Evolutionary conservation across 768 basidiomycete genomes (phyloP).

Genomic region (Trametes cinnabarina): DNA sequence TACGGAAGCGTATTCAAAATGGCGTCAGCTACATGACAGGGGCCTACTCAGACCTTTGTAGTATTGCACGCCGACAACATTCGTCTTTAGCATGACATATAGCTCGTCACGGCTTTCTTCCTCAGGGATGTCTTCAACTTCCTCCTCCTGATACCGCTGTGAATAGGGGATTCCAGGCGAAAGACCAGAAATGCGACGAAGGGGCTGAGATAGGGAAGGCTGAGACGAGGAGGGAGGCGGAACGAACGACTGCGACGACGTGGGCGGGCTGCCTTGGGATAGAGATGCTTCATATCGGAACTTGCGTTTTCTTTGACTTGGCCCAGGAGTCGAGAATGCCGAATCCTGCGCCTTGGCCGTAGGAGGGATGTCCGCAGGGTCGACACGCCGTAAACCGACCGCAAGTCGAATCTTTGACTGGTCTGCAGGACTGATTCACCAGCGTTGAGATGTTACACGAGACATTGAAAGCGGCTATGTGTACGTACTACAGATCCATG

Average conservation of each 20-base stretch:
- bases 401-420: slow-evolving; percentile 62
- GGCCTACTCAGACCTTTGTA: slow-evolving; percentile 53
- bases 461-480: not conserved
- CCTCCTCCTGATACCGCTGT: slow-evolving; percentile 33
- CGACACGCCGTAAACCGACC: slow-evolving; percentile 50
- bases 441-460: not conserved
- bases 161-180: slow-evolving; percentile 17
- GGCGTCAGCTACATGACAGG: not conserved
- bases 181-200: slow-evolving; percentile 20
- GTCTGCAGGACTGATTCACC: slow-evolving; percentile 48
- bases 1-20: slow-evolving; percentile 39
- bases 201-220: not conserved
- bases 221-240: slow-evolving; percentile 16
- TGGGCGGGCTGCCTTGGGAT: slow-evolving; percentile 16
- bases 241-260: slow-evolving; percentile 16
- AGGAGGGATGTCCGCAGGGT: slow-evolving; percentile 54
- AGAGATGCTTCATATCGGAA: slow-evolving; percentile 28
- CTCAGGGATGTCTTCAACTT: slow-evolving; percentile 41
- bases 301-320: slow-evolving; percentile 47
- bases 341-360: slow-evolving; percentile 34
- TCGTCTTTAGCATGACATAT: slow-evolving; percentile 55
- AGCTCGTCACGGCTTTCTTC: slow-evolving; percentile 63
- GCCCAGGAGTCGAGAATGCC: slow-evolving; percentile 16
- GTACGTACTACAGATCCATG: slow-evolving; percentile 46
- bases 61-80: slow-evolving; percentile 82